Evolutionary conservation across 768 basidiomycete genomes (phyloP).

Genomic region (Kockovaella imperatae): DNA sequence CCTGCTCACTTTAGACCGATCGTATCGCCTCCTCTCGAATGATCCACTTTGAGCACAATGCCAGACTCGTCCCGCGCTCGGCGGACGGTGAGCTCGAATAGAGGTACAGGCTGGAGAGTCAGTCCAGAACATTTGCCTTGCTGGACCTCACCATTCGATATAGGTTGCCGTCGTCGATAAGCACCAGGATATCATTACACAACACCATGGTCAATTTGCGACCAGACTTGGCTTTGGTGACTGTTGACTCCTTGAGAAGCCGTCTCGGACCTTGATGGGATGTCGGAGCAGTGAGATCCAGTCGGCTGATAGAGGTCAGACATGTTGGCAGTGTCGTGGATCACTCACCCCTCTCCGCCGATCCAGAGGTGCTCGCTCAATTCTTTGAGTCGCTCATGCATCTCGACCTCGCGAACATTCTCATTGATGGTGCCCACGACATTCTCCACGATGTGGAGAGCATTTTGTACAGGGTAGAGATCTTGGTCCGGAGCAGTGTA

Average conservation of each 20-base stretch:
- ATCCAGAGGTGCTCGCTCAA: conserved; percentile 80
- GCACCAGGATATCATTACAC: conserved; percentile 81
- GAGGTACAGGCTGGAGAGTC: conserved; percentile 56
- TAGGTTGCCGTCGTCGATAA: conserved; percentile 67
- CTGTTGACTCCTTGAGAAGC: conserved; percentile 67
- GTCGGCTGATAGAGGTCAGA: conserved; percentile 50
- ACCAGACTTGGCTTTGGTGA: conserved; percentile 77
- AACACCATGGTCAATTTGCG: conserved; percentile 67
- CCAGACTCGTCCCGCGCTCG: conserved; percentile 24
- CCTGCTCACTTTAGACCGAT: conserved; percentile 46
- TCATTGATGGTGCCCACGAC: conserved; percentile 81
- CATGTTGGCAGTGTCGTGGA: background rate
- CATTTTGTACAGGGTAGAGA: conserved; percentile 51
- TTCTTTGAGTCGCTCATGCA: conserved; percentile 60
- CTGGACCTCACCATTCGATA: conserved; percentile 66
- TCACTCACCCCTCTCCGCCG: conserved; percentile 61
- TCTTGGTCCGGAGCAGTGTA: conserved; percentile 69
- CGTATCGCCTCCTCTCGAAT: conserved; percentile 66
- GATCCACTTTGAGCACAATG: conserved; percentile 61
- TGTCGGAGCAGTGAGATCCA: conserved; percentile 86
- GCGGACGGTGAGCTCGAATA: conserved; percentile 33
- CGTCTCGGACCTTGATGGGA: conserved; percentile 71
- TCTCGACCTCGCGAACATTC: conserved; percentile 74
- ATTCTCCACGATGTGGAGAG: conserved; percentile 60
- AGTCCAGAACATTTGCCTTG: background rate